Base-by-base conservation (phyloP, 1,139 yeast genomes). In the Kurtzmaniella quercitrusa region DNA sequence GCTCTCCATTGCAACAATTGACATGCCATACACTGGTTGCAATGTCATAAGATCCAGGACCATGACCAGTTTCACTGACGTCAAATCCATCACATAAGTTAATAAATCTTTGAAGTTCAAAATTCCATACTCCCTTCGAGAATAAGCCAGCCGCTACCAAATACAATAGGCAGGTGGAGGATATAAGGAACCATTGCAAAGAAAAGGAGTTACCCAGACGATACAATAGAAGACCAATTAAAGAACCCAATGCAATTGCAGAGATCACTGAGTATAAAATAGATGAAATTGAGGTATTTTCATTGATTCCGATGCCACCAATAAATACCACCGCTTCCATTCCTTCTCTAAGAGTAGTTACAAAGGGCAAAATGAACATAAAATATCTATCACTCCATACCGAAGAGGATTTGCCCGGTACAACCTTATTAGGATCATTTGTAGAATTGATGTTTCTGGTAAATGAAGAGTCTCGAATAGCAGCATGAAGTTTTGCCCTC, bases 401-500 rank as follows among this genome's bases (percentile, higher is more conserved):
- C 6, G 50, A 51, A 16, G 36, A 14, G 4, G 10, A 8, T 31
- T 15, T 15, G 10, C 10, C 36, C 14, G 5, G 16, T 9, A 9
- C 36, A n/a, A 31, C 18, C 6, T 9, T 31, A 14, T 31, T 17
- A 12, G 36, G 18, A 31, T 16, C 18, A 25, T 21, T 19, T 8
- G 18, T 6, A 16, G 11, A 12, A 15, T 18, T 25, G 7, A 25
- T 12, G 14, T 17, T 34, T n/a, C 21, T 12, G 18, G 25, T 37
- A 15, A 25, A 25, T 14, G 25, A 21, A 1, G 65, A 57, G 38
- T 50, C 51, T 14, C 51, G 45, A 21, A 64, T 50, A 9, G 63
- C 48, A 11, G 44, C 34, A 2, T 62, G 54, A 29, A 87, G 74
- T 62, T 86, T 87, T 45, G 77, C 66, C 56, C 85, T 79, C 97